Evolutionary conservation across 768 basidiomycete species (phyloP), one percentile per base, ranked within the genome.

Genomic region (Xerocomus brunneocitrinus): DNA sequence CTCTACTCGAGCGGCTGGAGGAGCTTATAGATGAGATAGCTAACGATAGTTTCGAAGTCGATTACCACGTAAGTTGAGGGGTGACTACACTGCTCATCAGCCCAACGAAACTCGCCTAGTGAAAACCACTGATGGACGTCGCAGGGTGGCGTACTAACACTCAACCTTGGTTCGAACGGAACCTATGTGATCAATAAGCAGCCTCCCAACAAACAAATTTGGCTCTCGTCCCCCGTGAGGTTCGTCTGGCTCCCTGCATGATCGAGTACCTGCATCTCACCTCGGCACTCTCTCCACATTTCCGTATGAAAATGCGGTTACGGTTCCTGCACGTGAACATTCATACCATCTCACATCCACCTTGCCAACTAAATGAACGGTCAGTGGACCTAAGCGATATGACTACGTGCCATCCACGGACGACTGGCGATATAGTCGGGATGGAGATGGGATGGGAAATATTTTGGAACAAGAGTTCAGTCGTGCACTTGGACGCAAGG

Each of bases 101-200:
- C 13, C 13, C 34, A 13, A 12, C 32, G 13, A 13, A n/a, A 13
- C 32, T 44, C 35, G 30, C 32, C 38, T 19, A 7, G 14, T 25
- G 4, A 22, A 19, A 24, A 31, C 19, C 31, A 14, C 54, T 68
- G 12, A 68, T 13, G 51, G 16, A 35, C 27, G 54, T 54, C 27
- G 31, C 67, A 95, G 94, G 85, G 87, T 62, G 94, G 94, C n/a
- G 94, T 97, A 30, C 68, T 97, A 32, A 97, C 93, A 1, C 79
- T 95, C 41, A 76, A 75, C 46, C 76, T 95, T 14, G 92, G 85
- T 30, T 72, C 77, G 38, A 73, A 84, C 51, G 92, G 91, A 13
- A 95, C 89, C 10, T 97, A 95, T 72, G 94, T 95, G 28, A 86
- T 97, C 71, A 97, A 97, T 72, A 97, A 95, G 75, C 94, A 97